Evolutionary conservation across 495 filamentous ascomycete species (phyloP).

Genomic region (Achaetomiella virescens): DNA sequence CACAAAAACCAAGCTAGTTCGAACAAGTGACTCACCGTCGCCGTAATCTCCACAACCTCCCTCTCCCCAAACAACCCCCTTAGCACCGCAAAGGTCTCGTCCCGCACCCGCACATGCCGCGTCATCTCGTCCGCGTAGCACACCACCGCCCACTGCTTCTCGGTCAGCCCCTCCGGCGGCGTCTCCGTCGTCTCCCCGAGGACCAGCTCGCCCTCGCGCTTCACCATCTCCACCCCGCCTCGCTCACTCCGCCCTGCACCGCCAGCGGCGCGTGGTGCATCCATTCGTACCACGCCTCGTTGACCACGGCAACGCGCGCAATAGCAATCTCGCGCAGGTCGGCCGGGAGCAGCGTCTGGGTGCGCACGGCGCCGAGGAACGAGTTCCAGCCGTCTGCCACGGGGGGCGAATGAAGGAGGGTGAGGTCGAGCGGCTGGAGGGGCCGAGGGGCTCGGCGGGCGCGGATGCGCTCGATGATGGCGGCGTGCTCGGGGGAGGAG

Average conservation of each 20-base stretch:
- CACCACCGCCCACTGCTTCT: slow-evolving; percentile 58
- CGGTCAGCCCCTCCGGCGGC: slow-evolving; percentile 35
- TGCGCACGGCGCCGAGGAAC: slow-evolving; percentile 70
- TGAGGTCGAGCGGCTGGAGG: slow-evolving; percentile 63
- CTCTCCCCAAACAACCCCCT: slow-evolving; percentile 54
- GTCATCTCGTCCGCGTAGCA: slow-evolving; percentile 75
- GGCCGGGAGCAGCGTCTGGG: slow-evolving; percentile 51
- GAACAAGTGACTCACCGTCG: slow-evolving; percentile 47
- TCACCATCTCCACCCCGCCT: slow-evolving; percentile 43
- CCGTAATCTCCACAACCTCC: slow-evolving; percentile 72
- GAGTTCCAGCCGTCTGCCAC: slow-evolving; percentile 77
- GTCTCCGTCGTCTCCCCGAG: neutral
- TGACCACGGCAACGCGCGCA: slow-evolving; percentile 66
- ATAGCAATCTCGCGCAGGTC: slow-evolving; percentile 67
- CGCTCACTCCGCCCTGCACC: slow-evolving; percentile 39
- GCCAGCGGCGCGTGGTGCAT: slow-evolving; percentile 64
- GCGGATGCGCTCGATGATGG: slow-evolving; percentile 55
- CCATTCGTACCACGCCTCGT: slow-evolving; percentile 75
- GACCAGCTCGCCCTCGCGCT: slow-evolving; percentile 12
- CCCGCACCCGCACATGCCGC: slow-evolving; percentile 53
- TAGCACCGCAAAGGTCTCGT: slow-evolving; percentile 56
- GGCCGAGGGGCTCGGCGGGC: slow-evolving; percentile 58
- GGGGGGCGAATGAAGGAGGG: slow-evolving; percentile 65
- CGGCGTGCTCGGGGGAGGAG: slow-evolving; percentile 44
- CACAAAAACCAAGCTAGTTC: neutral